These are phyloP conservation scores for Hyaloscypha bicolor DNA, from an alignment of 495 filamentous ascomycete genomes.

Conservation along the genomic window DNA sequence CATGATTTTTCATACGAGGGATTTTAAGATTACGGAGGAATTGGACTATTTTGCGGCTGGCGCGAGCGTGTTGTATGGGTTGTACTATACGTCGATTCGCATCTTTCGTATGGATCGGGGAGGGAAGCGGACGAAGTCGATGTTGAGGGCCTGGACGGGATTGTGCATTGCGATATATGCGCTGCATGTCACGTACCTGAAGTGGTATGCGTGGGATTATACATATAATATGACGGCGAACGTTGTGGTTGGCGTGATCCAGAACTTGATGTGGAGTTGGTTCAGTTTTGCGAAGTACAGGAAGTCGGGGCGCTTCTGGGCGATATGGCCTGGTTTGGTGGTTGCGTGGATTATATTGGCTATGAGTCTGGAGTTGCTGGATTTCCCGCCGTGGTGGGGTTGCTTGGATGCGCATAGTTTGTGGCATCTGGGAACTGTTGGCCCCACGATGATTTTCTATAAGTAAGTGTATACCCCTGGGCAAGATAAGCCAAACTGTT, in stretches of 20 bases:
- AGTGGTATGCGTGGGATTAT: slow-evolving; percentile 88
- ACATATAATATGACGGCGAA: slow-evolving; percentile 98
- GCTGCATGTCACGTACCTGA: slow-evolving; percentile 81
- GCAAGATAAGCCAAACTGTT: not conserved
- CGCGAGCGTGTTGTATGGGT: slow-evolving; percentile 84
- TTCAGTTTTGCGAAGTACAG: slow-evolving; percentile 79
- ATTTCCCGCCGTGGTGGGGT: slow-evolving; percentile 85
- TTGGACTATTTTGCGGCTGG: slow-evolving; percentile 96
- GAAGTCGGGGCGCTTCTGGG: slow-evolving; percentile 71
- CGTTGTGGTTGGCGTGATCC: slow-evolving; percentile 76
- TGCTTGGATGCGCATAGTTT: slow-evolving; percentile 91
- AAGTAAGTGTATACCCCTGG: slow-evolving; percentile 62
- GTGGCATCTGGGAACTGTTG: slow-evolving; percentile 94
- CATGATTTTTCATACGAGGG: slow-evolving; percentile 86
- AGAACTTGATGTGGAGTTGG: slow-evolving; percentile 82
- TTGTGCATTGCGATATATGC: slow-evolving; percentile 72
- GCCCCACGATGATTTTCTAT: slow-evolving; percentile 90
- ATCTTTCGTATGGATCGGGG: slow-evolving; percentile 78
- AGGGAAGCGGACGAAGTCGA: slow-evolving; percentile 53
- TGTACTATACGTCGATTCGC: slow-evolving; percentile 81
- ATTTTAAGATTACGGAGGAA: slow-evolving; percentile 85
- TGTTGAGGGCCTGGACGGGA: slow-evolving; percentile 73
- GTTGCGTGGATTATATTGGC: slow-evolving; percentile 90
- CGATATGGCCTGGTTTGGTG: slow-evolving; percentile 88
- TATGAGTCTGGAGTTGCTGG: slow-evolving; percentile 93